Base-by-base conservation (phyloP, 1,139 yeast species). In the Lodderomyces beijingensis region DNA sequence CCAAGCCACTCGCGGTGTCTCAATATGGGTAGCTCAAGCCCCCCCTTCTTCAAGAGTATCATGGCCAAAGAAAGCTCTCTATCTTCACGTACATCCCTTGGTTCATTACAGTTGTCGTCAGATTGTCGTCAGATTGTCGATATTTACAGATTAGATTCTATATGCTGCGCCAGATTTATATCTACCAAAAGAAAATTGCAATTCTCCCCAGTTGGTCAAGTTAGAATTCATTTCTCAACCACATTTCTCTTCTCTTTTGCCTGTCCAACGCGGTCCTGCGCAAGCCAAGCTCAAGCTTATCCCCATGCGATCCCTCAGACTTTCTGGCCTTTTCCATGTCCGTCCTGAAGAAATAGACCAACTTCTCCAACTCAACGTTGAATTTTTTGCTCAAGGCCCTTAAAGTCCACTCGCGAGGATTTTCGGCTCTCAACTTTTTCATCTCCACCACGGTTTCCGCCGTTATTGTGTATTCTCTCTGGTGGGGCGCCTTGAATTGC, bases 381-480 rank as follows among this genome's bases (percentile, higher is more conserved):
- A 74, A 89, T 55, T 80, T 70, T 40, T 70, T 65, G 19, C 88
- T 87, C 39, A 89, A 66, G 18, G 71, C 75, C 38, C 74, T 70
- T 45, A 88, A 71, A 12, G 91, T 77, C 79, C 87, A 78, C 36
- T 57, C 60, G 22, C 55, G 61, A 0, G 91, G 91, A 43, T 87
- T 79, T 30, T 66, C 57, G 13, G 53, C 45, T 56, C 96, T 76
- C 48, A 86, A 63, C 28, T 60, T 47, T 44, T 70, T 74, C 40
- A 89, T 80, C 55, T 85, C 78, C 23, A 51, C 54, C 16, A 83
- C 78, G 10, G 79, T 77, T 18, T 69, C 75, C 9, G 78, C 76
- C 2, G 78, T 73, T 40, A 87, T 62, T 35, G 75, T 72, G 52
- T 84, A 82, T 21, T 62, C 62, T 51, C 79, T 77, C 19, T 39